These are phyloP conservation scores for Lepidium aucheri DNA, from an alignment of 345 rosid genomes.

Conservation along the genomic window DNA sequence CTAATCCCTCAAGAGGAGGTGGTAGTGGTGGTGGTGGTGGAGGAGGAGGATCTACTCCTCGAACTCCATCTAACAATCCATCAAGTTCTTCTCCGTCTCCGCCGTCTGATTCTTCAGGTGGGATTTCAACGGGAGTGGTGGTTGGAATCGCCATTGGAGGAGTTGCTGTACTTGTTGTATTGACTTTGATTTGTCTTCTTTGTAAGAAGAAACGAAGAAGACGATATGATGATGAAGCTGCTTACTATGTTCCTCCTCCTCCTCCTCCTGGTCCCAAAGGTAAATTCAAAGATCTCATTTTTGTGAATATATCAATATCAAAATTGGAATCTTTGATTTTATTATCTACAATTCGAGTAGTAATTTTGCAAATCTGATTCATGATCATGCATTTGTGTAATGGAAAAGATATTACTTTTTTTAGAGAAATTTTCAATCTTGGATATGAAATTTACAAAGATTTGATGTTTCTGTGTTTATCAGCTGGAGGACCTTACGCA, in stretches of 20 bases:
- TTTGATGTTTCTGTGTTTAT: not conserved
- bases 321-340: not conserved
- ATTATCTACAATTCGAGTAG: not conserved
- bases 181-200: constrained; percentile 43
- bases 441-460: not conserved
- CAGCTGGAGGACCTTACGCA: constrained; percentile 49
- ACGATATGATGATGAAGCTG: constrained; percentile 35
- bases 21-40: not conserved
- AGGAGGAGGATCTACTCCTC: constrained; percentile 11
- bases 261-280: constrained; percentile 30
- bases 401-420: not conserved
- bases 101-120: constrained; percentile 21
- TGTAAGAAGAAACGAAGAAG: constrained; percentile 53
- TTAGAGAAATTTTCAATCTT: not conserved
- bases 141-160: constrained; percentile 67
- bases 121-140: constrained; percentile 46
- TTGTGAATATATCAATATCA: not conserved
- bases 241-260: constrained; percentile 47
- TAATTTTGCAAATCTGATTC: not conserved
- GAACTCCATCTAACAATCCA: constrained; percentile 17
- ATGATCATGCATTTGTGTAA: not conserved
- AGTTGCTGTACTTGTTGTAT: constrained; percentile 32
- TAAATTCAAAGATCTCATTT: not conserved
- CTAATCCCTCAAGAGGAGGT: not conserved
- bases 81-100: constrained; percentile 23